Evolutionary conservation across 2,329 filamentous ascomycete genomes (phyloP).

Genomic region (Talaromyces sp.): DNA sequence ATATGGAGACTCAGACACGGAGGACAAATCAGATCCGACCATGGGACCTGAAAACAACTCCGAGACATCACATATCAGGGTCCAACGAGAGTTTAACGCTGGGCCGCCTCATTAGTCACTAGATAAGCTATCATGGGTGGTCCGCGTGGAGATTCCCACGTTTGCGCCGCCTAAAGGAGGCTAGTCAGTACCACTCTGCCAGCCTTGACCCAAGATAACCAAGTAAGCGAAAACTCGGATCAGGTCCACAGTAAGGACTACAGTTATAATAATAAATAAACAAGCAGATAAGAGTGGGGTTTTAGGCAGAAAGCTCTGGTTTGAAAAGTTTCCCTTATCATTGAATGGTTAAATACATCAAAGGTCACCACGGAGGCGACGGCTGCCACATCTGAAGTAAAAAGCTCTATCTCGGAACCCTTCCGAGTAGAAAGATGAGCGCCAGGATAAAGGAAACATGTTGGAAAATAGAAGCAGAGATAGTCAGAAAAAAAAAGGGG

Average conservation of each 20-base stretch:
- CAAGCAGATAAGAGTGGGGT: no score
- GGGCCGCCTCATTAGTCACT: conserved; percentile 1
- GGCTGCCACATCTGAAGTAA: conserved; percentile 34
- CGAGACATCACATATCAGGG: conserved; percentile 16
- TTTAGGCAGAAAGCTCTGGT: neutral
- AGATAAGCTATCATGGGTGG: conserved; percentile 3
- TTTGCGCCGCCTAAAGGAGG: no score
- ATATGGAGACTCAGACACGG: neutral
- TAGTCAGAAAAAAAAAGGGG: conserved; percentile 4
- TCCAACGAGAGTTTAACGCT: neutral
- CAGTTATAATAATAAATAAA: no score
- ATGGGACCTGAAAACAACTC: neutral
- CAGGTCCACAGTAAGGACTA: no score
- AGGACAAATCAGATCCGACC: neutral
- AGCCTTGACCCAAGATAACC: neutral
- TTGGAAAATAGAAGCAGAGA: conserved; percentile 18
- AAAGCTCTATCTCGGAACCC: neutral
- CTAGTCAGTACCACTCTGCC: no score
- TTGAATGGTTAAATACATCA: conserved; percentile 18
- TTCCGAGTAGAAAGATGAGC: conserved; percentile 28
- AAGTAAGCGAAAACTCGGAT: neutral
- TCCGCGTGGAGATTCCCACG: neutral
- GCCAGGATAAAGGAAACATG: conserved; percentile 25
- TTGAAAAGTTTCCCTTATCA: conserved; percentile 1
- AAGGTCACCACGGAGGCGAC: conserved; percentile 34